Base-by-base conservation (phyloP, 1,284 basidiomycete species). In the Cutaneotrichosporon sp. region DNA sequence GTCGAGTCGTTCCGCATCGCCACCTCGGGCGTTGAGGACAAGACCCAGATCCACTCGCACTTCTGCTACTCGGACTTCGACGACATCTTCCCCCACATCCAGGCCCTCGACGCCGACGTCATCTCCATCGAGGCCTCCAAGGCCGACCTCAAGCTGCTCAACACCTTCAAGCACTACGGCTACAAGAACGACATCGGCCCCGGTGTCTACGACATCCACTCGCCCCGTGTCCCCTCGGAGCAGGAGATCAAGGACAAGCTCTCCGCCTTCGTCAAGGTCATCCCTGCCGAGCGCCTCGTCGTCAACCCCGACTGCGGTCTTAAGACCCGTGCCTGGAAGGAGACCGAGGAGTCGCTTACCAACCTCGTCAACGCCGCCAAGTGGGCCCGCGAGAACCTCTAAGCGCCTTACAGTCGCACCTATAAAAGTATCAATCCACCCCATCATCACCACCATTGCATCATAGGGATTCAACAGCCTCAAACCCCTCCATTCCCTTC, bases 81-180 rank as follows among this genome's bases (percentile, higher is more conserved):
- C 79, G 90, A 96, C 77, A 96, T 97, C 79, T 97, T 97, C 88
- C 84, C 89, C 51, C 93, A 90, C 66, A 97, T 98, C 76, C 87
- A 96, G 77, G 86, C 88, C 65, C 87, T 98, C 60, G 96, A 99
- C 72, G 93, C 94, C 66, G 96, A 99, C 77, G 92, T 97, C 77
- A 97, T 99, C 80, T 97, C 92, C 50, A 97, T 99, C 72, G 94
- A 97, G 79, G 92, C 93, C 57, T 93, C 90, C 62, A 96, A 96
- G 87, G 87, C 86, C 68, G 91, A 94, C 82, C 86, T 96, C 84
- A 97, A 98, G 82, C 83, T 98, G 59, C 81, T 99, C 69, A 83
- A 86, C 62, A 91, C 91, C 68, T 99, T 98, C 87, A 86, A 90
- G 81, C 81, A 88, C 62, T 89, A 90, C 77, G 88, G 90, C 52